These are phyloP conservation scores for Macrolepiota dolichaula DNA, from an alignment of 768 basidiomycete species.

Conservation along the genomic window DNA sequence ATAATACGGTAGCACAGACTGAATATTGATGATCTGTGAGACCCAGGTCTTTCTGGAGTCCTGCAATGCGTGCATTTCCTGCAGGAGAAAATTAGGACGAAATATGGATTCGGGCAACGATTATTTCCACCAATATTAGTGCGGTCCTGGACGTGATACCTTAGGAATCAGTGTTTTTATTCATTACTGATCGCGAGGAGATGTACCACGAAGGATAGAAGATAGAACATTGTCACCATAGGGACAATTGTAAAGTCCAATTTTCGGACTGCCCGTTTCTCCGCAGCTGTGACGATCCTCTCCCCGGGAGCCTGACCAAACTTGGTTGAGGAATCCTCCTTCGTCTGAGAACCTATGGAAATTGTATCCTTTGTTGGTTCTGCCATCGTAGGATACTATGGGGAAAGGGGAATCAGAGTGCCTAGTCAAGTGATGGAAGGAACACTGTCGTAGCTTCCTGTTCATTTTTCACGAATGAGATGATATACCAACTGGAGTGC, in stretches of 20 bases:
- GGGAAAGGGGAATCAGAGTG: no score
- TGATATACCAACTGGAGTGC: no score
- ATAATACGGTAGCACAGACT: slow-evolving; percentile 29
- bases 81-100: background rate
- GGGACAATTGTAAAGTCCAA: slow-evolving; percentile 32
- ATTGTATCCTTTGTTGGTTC: background rate
- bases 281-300: slow-evolving; percentile 14
- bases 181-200: background rate
- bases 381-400: background rate
- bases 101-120: background rate
- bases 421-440: no score
- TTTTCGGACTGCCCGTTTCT: slow-evolving; percentile 22
- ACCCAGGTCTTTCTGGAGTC: slow-evolving; percentile 40
- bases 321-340: background rate
- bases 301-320: background rate
- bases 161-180: background rate
- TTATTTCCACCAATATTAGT: slow-evolving; percentile 29
- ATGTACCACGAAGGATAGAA: slow-evolving; percentile 33
- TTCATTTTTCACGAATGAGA: no score
- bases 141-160: slow-evolving; percentile 24
- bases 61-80: slow-evolving; percentile 48
- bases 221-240: slow-evolving; percentile 36
- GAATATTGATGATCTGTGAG: slow-evolving; percentile 37
- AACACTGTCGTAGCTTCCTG: no score
- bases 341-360: background rate